Percentiles rank a stretch among this genome's conserved stretches.
phyloP scores from a whole-genome alignment of 2,329 filamentous ascomycete species.

The Ciborinia camelliae region DNA sequence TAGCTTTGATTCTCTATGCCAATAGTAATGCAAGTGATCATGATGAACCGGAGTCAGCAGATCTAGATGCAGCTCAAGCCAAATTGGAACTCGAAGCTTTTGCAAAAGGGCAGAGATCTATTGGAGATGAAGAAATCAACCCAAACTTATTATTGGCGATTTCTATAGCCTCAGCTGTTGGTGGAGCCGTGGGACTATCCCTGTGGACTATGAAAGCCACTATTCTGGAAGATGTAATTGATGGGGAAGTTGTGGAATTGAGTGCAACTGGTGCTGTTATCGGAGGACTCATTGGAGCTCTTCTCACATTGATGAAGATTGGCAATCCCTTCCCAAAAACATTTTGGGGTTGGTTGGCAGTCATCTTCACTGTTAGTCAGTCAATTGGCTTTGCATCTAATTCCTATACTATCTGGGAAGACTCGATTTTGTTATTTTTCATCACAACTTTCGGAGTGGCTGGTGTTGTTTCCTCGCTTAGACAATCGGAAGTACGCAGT shows the following conservation, averaged over 20 bases:
- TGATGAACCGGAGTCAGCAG: constrained; percentile 52
- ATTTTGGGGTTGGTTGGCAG: constrained; percentile 84
- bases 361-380: constrained; percentile 78
- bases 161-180: constrained; percentile 29
- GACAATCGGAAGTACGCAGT: constrained; percentile 63
- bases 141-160: constrained; percentile 30
- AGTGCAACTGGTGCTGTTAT: constrained; percentile 28
- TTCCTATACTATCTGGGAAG: constrained; percentile 98
- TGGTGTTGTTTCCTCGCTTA: constrained; percentile 71
- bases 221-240: constrained; percentile 13
- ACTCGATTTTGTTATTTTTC: constrained; percentile 90
- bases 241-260: constrained; percentile 27
- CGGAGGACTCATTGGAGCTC: constrained; percentile 38
- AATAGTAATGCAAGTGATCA: constrained; percentile 55
- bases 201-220: constrained; percentile 24
- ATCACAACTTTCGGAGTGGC: constrained; percentile 80
- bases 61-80: constrained; percentile 58
- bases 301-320: constrained; percentile 41
- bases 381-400: constrained; percentile 96
- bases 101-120: constrained; percentile 26
- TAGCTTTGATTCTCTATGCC: constrained; percentile 71
- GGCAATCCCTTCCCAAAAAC: constrained; percentile 63
- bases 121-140: constrained; percentile 29
- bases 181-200: constrained; percentile 27
- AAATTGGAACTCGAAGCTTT: constrained; percentile 50